phyloP scores from a whole-genome alignment of 352 stramenopile species.

The Blastocystis sp. region DNA sequence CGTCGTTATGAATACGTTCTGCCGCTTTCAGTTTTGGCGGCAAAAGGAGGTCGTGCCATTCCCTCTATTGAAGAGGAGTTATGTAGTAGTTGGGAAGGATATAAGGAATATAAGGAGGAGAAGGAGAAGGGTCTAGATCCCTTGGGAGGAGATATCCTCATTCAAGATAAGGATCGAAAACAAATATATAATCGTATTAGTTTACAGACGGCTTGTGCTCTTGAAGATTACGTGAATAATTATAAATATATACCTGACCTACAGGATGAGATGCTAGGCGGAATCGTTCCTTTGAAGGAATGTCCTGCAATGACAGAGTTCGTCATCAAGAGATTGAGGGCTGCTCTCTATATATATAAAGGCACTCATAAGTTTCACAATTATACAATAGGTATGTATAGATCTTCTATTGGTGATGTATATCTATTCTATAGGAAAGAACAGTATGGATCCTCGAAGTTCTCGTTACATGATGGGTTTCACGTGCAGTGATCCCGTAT shows the following conservation, averaged over 20 bases:
- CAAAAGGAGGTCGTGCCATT: background rate
- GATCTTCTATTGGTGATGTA: too few species aligned
- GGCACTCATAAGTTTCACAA: slow-evolving; percentile 76
- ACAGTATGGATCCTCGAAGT: slow-evolving; percentile 7
- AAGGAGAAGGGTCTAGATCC: background rate
- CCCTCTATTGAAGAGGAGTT: slow-evolving; percentile 11
- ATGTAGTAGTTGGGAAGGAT: slow-evolving; percentile 46
- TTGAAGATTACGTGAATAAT: background rate
- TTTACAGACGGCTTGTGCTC: too few species aligned
- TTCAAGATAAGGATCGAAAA: too few species aligned
- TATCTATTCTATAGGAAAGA: too few species aligned
- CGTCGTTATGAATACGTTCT: slow-evolving; percentile 68
- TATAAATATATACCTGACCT: background rate
- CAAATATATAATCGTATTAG: too few species aligned
- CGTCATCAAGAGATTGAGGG: slow-evolving; percentile 43
- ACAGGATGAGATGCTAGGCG: background rate
- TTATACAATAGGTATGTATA: slow-evolving; percentile 70
- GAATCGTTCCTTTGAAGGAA: background rate
- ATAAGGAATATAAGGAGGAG: slow-evolving; percentile 48
- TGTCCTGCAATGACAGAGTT: background rate
- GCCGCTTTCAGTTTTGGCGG: slow-evolving; percentile 60
- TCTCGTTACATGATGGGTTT: slow-evolving; percentile 39
- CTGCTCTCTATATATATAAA: slow-evolving; percentile 51
- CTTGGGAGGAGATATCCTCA: background rate
- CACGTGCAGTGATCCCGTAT: slow-evolving; percentile 10